phyloP scores from a whole-genome alignment of 371 early-diverging fungal genomes.

The Dichotomocladium elegans region DNA sequence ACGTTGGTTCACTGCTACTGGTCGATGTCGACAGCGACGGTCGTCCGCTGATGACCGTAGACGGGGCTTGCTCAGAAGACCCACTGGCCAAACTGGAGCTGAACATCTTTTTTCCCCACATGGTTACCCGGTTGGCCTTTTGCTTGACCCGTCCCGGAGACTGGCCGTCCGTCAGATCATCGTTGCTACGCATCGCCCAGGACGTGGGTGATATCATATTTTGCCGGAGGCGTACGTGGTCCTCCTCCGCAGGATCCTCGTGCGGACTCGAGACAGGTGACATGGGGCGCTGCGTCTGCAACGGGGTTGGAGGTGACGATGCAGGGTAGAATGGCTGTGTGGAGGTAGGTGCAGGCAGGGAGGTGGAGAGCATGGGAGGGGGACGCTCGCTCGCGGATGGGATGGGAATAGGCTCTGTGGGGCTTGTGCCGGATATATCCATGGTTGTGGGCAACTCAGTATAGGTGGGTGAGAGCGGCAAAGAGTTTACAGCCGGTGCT shows the following conservation, averaged over 20 bases:
- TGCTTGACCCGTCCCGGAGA: constrained; percentile 33
- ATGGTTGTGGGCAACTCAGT: neutral
- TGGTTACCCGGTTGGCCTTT: constrained; percentile 46
- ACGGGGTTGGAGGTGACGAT: constrained; percentile 21
- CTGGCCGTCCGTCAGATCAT: constrained; percentile 1
- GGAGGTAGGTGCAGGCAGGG: neutral
- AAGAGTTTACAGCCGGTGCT: neutral
- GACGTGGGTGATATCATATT: constrained; percentile 10
- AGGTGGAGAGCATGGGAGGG: constrained; percentile 3
- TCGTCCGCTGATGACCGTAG: too few species aligned
- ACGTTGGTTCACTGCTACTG: neutral
- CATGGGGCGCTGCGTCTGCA: neutral
- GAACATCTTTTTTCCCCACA: constrained; percentile 50
- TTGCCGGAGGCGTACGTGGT: constrained; percentile 2
- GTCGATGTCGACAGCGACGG: too few species aligned
- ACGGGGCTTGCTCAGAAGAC: too few species aligned
- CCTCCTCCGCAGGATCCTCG: constrained; percentile 21
- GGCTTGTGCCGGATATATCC: neutral
- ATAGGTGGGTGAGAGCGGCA: neutral
- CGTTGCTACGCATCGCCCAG: constrained; percentile 8
- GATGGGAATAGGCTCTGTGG: neutral
- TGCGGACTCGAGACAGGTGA: constrained; percentile 26
- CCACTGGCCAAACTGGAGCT: constrained; percentile 15
- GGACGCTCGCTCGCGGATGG: neutral
- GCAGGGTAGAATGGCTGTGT: neutral